A percentile compares a stretch with the other conserved stretches of the same genome.
Conservation (phyloP, 2,329 filamentous ascomycete species). For the Herpotrichia juniperi region DNA sequence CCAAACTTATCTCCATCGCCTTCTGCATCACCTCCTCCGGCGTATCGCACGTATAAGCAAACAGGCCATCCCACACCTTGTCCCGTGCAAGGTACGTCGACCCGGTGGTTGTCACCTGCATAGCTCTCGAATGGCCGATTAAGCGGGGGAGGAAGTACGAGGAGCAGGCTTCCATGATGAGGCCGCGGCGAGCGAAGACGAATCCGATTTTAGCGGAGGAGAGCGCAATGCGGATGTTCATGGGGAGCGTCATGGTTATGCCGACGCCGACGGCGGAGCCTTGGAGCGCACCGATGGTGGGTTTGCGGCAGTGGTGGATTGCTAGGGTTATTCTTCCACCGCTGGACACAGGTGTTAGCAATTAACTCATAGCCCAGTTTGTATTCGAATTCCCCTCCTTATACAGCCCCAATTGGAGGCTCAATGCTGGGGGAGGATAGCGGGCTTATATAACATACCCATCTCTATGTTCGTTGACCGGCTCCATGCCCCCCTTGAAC, state of each 20-base stretch:
- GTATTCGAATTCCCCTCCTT: not conserved
- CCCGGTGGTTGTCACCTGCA: constrained; percentile 72
- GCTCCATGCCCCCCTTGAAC: constrained; percentile 53
- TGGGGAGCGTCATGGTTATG: constrained; percentile 65
- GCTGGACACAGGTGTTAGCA: constrained; percentile 33
- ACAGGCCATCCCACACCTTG: constrained; percentile 64
- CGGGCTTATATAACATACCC: constrained; percentile 55
- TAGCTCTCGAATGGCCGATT: constrained; percentile 67
- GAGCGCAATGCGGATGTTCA: constrained; percentile 61
- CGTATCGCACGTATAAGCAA: constrained; percentile 67
- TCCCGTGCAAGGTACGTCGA: constrained; percentile 60
- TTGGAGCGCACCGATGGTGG: constrained; percentile 61
- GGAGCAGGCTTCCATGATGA: constrained; percentile 74
- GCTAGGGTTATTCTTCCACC: constrained; percentile 56
- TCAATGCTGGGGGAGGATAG: not conserved
- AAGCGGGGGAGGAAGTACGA: constrained; percentile 75
- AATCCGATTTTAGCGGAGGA: constrained; percentile 71
- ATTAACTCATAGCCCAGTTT: not conserved
- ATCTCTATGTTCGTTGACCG: constrained; percentile 58
- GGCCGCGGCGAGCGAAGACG: constrained; percentile 72
- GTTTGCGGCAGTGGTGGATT: constrained; percentile 64
- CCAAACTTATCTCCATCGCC: constrained; percentile 69
- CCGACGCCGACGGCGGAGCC: constrained; percentile 64
- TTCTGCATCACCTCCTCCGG: constrained; percentile 67
- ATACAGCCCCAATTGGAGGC: not conserved